Conservation (phyloP, 2,329 filamentous ascomycete genomes). For the Trichoderma semiorbis region DNA sequence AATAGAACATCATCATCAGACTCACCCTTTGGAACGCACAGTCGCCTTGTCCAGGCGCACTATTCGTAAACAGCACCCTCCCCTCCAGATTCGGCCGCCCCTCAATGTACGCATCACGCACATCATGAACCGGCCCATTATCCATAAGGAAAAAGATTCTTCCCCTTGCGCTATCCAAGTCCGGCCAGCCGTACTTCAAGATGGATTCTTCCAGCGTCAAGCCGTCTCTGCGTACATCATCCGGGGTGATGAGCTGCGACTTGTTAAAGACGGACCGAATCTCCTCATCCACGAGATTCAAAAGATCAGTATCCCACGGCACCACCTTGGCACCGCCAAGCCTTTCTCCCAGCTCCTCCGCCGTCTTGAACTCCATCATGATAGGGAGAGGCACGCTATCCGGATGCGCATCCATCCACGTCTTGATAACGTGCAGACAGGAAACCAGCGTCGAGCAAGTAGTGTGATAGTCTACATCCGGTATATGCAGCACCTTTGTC, state of each 20-base stretch:
- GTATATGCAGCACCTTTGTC: slow-evolving; percentile 49
- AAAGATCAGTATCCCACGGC: slow-evolving; percentile 40
- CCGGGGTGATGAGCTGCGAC: slow-evolving; percentile 43
- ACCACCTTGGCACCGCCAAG: slow-evolving; percentile 36
- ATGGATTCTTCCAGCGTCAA: slow-evolving; percentile 45
- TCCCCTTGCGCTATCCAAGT: slow-evolving; percentile 41
- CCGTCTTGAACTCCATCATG: slow-evolving; percentile 48
- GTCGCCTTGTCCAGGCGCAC: slow-evolving; percentile 41
- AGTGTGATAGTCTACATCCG: slow-evolving; percentile 44
- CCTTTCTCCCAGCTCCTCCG: slow-evolving; percentile 23
- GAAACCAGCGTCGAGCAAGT: slow-evolving; percentile 45
- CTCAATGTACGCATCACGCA: slow-evolving; percentile 38
- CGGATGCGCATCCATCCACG: slow-evolving; percentile 42
- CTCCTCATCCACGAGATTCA: slow-evolving; percentile 45
- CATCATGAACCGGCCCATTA: slow-evolving; percentile 40
- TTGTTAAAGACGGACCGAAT: slow-evolving; percentile 42
- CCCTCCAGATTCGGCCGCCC: slow-evolving; percentile 37
- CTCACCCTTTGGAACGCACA: slow-evolving; percentile 45
- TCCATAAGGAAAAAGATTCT: slow-evolving; percentile 51
- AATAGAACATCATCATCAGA: background rate
- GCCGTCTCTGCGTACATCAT: slow-evolving; percentile 40
- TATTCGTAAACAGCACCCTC: slow-evolving; percentile 48
- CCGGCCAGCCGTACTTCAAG: slow-evolving; percentile 47
- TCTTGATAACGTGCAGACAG: slow-evolving; percentile 42
- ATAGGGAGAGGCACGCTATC: slow-evolving; percentile 45